Base-by-base conservation (phyloP, 768 basidiomycete genomes). In the Phaffia australis region DNA sequence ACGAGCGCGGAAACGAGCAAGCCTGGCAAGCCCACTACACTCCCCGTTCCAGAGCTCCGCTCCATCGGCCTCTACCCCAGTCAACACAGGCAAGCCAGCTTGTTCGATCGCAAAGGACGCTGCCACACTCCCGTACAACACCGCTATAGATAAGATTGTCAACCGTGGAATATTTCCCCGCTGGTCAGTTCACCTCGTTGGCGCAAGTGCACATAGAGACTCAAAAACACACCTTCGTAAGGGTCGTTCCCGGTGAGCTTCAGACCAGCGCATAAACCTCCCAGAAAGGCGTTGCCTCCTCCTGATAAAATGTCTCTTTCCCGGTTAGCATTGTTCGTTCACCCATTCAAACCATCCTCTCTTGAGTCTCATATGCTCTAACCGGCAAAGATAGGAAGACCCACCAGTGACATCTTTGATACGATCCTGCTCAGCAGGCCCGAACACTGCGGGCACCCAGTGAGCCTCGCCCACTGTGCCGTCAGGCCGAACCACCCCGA, bases 21-120 rank as follows among this genome's bases (percentile, higher is more conserved):
- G 58, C 6, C 58, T 35, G 23, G 35, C 58, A 23, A 9, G 19
- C 27, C 32, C 58, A 23, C 30, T 59, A n/a, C 42, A 46, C 21
- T 27, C 27, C 16, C 50, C 61, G 50, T 63, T 63, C 61, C 60
- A 62, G n/a, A 62, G 19, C 29, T 62, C 60, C 14, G 7, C 46
- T 3, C 27, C 47, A 48, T 59, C 35, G 11, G 42, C 2, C 21
- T 14, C 19, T 18, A 21, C 6, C 1, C 29, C 5, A 42, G 29
- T 32, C 18, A 66, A 25, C 18, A 6, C 19, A 3, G 67, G 67
- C 2, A 69, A 50, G 14, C 67, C 67, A 1, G 50, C 23, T 27
- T 69, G 67, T 35, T 69, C 67, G 63, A 69, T 69, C 2, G 67
- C 67, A 29, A 59, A 69, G 14, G 67, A 69, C 1, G 67, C 67